Percentiles rank a stretch among this genome's conserved stretches.
Conservation (phyloP, 257 asterid genomes). For the Penstemon eatonii region DNA sequence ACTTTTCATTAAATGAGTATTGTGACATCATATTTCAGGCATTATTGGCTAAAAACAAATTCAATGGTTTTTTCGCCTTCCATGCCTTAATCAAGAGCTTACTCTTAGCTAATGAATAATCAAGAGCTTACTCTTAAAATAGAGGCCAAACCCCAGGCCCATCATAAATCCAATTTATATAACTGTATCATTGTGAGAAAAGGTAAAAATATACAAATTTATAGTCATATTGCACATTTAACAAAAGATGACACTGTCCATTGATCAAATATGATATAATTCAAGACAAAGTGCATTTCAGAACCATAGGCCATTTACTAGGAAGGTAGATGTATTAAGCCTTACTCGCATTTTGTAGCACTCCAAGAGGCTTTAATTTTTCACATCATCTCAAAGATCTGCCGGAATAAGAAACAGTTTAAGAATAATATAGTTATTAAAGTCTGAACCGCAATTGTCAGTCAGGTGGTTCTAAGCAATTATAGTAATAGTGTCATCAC, state of each 20-base stretch:
- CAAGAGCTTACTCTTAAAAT: constrained; percentile 9
- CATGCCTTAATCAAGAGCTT: background rate
- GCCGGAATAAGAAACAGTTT: constrained; percentile 25
- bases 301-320: background rate
- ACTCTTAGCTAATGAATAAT: background rate
- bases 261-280: background rate
- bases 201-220: background rate
- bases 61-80: too few species aligned
- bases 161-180: constrained; percentile 5
- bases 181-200: constrained; percentile 15
- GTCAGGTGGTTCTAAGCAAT: constrained; percentile 21
- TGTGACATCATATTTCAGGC: too few species aligned
- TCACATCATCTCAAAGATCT: constrained; percentile 89
- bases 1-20: too few species aligned
- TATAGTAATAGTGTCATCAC: background rate
- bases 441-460: constrained; percentile 9
- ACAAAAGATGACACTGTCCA: background rate
- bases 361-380: constrained; percentile 29
- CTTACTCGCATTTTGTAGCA: constrained; percentile 28
- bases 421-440: constrained; percentile 16
- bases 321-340: constrained; percentile 15
- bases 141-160: constrained; percentile 10
- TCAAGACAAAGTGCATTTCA: constrained; percentile 10
- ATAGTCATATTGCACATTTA: constrained; percentile 14
- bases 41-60: too few species aligned